These are phyloP conservation scores for Asterochloris erici DNA, from an alignment of 139 green algal species.

Conservation along the genomic window DNA sequence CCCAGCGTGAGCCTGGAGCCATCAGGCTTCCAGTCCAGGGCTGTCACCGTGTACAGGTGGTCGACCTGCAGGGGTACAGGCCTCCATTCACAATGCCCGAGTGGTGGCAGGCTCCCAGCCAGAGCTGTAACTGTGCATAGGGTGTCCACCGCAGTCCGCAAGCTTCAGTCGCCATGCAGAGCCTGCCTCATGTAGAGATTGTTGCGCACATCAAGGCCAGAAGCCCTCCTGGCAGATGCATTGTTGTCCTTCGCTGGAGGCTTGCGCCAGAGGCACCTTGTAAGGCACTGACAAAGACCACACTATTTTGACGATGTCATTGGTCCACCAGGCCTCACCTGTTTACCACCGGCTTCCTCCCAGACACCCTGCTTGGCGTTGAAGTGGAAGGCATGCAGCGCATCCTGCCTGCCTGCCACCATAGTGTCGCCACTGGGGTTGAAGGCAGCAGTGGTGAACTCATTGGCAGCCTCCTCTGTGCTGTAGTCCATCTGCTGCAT, in stretches of 20 bases:
- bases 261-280: too few relatives aligned
- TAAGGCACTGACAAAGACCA: too few relatives aligned
- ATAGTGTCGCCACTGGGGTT: constrained; percentile 68
- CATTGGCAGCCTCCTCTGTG: constrained; percentile 40
- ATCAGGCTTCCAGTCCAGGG: constrained; percentile 69
- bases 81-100: background rate
- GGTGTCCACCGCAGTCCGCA: background rate
- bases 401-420: constrained; percentile 66
- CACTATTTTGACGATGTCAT: background rate
- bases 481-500: constrained; percentile 65
- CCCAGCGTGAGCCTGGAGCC: constrained; percentile 65
- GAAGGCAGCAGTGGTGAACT: constrained; percentile 54
- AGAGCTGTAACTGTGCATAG: background rate
- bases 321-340: background rate
- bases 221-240: too few relatives aligned
- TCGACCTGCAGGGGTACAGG: constrained; percentile 30
- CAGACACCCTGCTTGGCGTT: constrained; percentile 21
- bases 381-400: constrained; percentile 58
- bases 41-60: constrained; percentile 61
- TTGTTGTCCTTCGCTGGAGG: too few relatives aligned
- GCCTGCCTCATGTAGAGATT: too few relatives aligned
- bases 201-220: too few relatives aligned
- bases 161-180: too few relatives aligned
- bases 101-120: background rate
- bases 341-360: background rate